Base-by-base conservation (phyloP, 1,284 basidiomycete species). In the Phellopilus nigrolimitatus region DNA sequence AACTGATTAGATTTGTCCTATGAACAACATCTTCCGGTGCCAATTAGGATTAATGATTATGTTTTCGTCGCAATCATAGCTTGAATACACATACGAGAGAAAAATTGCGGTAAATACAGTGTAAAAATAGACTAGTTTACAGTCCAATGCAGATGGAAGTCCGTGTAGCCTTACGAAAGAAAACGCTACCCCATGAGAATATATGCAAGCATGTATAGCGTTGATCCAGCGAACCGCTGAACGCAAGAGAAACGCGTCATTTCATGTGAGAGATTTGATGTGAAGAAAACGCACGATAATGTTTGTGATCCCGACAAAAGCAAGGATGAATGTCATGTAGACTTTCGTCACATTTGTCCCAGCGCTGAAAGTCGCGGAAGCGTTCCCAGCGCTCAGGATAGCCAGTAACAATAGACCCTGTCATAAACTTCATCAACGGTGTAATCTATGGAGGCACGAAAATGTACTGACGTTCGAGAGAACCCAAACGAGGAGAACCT, bases 401-500 rank as follows among this genome's bases (percentile, higher is more conserved):
- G 71, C 72, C 21, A 83, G 75, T 30, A 91, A 68, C n/a, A 93
- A 72, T 38, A 91, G 58, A 2, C 84, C 87, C 88, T 91, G 53
- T 4, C 41, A n/a, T 21, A 15, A 19, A 27, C 10, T 40, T 47
- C n/a, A 47, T 45, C 27, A 30, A 4, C 31, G 10, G 22, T 24
- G 27, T 31, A 33, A 41, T 41, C 49, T 40, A 5, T 47, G 56
- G 21, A 54, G 48, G 22, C 51, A 30, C 17, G 39, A 40, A 33
- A 24, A 34, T 13, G 10, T 25, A 66, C 82, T 59, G 59, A 88
- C 89, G 64, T 95, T 94, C 22, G 88, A 85, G 50, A 95, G 64
- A 2, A 91, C 83, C 85, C 93, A 95, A 3, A 81, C 76, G 44
- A 98, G 72, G 38, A 98, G 70, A 19, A 86, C 80, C 74, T 87